These are phyloP conservation scores for Raphanus sativus DNA, from an alignment of 345 rosid genomes.

Conservation along the genomic window DNA sequence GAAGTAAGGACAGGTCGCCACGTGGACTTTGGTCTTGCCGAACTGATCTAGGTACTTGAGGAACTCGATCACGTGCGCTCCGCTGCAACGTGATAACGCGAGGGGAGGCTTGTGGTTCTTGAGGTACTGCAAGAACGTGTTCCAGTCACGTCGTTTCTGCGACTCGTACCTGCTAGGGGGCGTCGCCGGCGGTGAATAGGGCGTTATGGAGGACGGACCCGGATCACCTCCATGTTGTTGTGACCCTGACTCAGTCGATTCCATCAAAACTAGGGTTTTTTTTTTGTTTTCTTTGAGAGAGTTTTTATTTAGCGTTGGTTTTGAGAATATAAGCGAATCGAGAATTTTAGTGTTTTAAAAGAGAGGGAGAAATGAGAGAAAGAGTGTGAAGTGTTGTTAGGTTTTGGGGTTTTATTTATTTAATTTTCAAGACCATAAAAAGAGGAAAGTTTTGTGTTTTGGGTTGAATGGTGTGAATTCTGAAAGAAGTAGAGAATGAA, in stretches of 20 bases:
- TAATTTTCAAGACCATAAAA: constrained; percentile 1
- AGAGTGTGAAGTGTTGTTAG: constrained; percentile 34
- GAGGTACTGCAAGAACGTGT: constrained; percentile 69
- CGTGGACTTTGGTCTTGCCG: constrained; percentile 74
- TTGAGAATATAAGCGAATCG: background rate
- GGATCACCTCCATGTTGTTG: constrained; percentile 28
- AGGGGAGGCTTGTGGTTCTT: constrained; percentile 69
- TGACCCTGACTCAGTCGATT: constrained; percentile 34
- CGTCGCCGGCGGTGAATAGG: constrained; percentile 28
- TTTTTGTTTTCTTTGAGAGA: background rate
- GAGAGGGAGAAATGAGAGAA: constrained; percentile 6
- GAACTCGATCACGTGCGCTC: constrained; percentile 73
- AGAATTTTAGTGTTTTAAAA: constrained; percentile 14
- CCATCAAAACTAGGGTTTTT: constrained; percentile 46
- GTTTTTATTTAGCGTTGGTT: background rate
- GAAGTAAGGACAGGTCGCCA: constrained; percentile 54
- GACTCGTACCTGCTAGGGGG: constrained; percentile 69
- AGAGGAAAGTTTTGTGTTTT: background rate
- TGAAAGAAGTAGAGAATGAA: constrained; percentile 28
- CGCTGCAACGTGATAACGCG: constrained; percentile 58
- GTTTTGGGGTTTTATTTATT: constrained; percentile 34
- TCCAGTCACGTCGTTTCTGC: constrained; percentile 71
- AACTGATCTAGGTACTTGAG: constrained; percentile 69
- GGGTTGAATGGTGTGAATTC: constrained; percentile 26
- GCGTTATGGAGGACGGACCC: constrained; percentile 18